Conservation (phyloP, 1,139 yeast genomes). For the Nakaseomyces kungkrabaensis region DNA sequence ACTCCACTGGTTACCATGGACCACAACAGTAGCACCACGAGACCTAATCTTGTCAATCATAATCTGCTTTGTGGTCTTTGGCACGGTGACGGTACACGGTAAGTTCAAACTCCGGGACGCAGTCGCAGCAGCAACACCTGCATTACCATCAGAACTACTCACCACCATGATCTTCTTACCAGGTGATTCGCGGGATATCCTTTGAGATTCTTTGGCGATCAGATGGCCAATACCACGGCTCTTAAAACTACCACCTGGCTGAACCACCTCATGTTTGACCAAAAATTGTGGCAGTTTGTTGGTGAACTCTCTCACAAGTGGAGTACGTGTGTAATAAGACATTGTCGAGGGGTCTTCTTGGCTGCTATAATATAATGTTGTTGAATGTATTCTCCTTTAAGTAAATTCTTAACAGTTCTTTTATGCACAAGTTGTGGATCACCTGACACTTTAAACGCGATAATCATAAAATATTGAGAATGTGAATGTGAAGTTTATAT, state of each 20-base stretch:
- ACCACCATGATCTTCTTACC: slow-evolving; percentile 36
- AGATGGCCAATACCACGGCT: slow-evolving; percentile 50
- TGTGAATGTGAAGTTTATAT: no score
- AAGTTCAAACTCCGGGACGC: slow-evolving; percentile 38
- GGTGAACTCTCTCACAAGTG: neutral
- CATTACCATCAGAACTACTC: slow-evolving; percentile 65
- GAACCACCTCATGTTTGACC: slow-evolving; percentile 51
- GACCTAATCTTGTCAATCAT: slow-evolving; percentile 32
- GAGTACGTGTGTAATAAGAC: neutral
- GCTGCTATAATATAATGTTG: no score
- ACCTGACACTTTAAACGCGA: no score
- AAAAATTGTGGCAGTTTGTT: neutral
- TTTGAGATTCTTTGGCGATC: slow-evolving; percentile 21
- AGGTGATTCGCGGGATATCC: slow-evolving; percentile 17
- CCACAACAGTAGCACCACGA: slow-evolving; percentile 43
- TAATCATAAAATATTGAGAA: no score
- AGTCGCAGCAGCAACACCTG: slow-evolving; percentile 62
- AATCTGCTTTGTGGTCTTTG: slow-evolving; percentile 34
- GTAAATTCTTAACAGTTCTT: no score
- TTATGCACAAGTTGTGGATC: no score
- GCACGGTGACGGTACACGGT: slow-evolving; percentile 55
- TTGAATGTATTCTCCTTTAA: no score
- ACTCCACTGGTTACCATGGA: slow-evolving; percentile 46
- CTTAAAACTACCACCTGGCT: slow-evolving; percentile 64
- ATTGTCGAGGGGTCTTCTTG: neutral